A percentile compares a stretch with the other conserved stretches of the same genome.
These are phyloP conservation scores for Tetrahymena elliotti DNA, from an alignment of 73 alveolate species.

Conservation along the genomic window DNA sequence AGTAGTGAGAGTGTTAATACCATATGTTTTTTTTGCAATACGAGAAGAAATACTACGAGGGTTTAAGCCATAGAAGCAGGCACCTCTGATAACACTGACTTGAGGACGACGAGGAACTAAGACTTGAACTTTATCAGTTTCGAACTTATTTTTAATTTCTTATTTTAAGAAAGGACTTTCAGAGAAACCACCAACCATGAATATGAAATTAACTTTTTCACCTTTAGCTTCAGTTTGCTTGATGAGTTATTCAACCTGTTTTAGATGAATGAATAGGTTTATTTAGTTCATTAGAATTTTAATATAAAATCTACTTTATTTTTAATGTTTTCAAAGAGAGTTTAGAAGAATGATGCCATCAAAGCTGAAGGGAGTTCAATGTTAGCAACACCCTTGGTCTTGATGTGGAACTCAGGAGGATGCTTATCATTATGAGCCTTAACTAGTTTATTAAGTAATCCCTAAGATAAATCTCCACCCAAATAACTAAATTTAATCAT, in stretches of 20 bases:
- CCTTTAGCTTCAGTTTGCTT: conserved; percentile 70
- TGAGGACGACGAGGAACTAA: conserved; percentile 95
- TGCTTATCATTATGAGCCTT: conserved; percentile 72
- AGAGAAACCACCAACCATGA: conserved; percentile 98
- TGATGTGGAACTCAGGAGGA: conserved; percentile 73
- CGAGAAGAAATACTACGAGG: conserved; percentile 95
- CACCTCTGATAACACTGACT: conserved; percentile 96
- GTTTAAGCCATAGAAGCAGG: conserved; percentile 95
- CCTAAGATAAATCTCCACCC: conserved; percentile 87
- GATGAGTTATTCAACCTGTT: conserved; percentile 58
- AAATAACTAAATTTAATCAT: conserved; percentile 86
- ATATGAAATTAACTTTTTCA: conserved; percentile 83
- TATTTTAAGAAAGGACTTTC: conserved; percentile 92
- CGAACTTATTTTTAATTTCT: conserved; percentile 88
- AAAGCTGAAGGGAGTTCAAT: conserved; percentile 88
- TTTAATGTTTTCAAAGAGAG: conserved; percentile 86
- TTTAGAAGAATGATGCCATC: conserved; percentile 89
- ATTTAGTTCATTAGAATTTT: background rate
- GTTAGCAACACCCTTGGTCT: conserved; percentile 86
- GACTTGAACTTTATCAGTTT: conserved; percentile 77
- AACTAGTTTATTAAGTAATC: conserved; percentile 66
- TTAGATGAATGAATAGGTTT: background rate
- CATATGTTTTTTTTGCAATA: conserved; percentile 94
- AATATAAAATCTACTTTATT: conserved; percentile 47
- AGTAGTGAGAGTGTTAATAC: conserved; percentile 94